A percentile compares a stretch with the other conserved stretches of the same genome.
These are phyloP conservation scores for Solanum rostratum DNA, from an alignment of 257 asterid genomes.

Conservation along the genomic window DNA sequence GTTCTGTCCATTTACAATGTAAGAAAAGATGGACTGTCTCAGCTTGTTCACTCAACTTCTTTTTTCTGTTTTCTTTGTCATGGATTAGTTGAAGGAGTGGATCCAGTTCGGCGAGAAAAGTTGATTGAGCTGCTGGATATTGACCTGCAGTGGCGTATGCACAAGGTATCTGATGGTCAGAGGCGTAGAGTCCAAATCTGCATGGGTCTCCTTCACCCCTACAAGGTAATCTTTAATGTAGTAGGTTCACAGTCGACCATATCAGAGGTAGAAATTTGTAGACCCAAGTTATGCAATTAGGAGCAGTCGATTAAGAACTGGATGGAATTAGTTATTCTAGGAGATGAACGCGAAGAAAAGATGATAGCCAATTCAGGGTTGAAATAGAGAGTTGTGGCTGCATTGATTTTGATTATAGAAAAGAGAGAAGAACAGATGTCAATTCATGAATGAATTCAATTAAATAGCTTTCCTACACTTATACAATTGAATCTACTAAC, in stretches of 20 bases:
- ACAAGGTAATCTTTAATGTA: conserved; percentile 34
- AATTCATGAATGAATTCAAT: neutral
- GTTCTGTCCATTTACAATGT: too few species aligned
- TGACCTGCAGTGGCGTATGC: conserved; percentile 92
- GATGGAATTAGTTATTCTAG: neutral
- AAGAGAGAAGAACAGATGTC: neutral
- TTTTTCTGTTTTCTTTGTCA: conserved; percentile 1
- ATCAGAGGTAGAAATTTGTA: neutral
- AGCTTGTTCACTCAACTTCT: neutral
- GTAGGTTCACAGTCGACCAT: neutral
- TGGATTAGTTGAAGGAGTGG: conserved; percentile 86
- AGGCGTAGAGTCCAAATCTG: conserved; percentile 96
- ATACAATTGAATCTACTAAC: neutral
- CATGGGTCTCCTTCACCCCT: conserved; percentile 97
- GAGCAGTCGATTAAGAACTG: neutral
- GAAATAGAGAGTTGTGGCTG: neutral
- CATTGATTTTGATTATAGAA: neutral
- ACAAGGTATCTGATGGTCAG: conserved; percentile 98
- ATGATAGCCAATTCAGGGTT: neutral
- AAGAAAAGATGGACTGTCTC: too few species aligned
- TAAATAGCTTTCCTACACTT: neutral
- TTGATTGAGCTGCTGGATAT: conserved; percentile 78
- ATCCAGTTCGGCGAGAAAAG: conserved; percentile 78
- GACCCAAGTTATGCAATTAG: neutral
- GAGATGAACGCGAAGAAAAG: neutral